These are phyloP conservation scores for Austroboletus festivus DNA, from an alignment of 768 basidiomycete genomes.

Conservation along the genomic window DNA sequence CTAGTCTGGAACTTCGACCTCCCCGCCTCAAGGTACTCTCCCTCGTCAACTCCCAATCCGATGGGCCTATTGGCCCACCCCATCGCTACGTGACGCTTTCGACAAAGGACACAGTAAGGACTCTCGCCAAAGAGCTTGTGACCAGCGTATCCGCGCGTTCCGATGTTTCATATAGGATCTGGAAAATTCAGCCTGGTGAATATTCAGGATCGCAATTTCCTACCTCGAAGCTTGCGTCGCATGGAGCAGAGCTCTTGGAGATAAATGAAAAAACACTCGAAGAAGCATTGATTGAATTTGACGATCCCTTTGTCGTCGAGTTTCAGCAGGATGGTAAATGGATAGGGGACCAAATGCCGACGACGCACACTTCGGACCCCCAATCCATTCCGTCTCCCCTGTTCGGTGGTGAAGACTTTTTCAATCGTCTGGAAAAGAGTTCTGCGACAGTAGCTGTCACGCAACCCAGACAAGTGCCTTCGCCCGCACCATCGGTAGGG, in stretches of 20 bases:
- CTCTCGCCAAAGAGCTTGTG: constrained; percentile 42
- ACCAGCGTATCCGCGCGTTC: constrained; percentile 33
- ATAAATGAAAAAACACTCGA: constrained; percentile 49
- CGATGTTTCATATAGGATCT: constrained; percentile 52
- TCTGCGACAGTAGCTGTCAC: constrained; percentile 22
- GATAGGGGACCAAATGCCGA: constrained; percentile 42
- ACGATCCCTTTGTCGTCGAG: constrained; percentile 78
- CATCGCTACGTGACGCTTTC: constrained; percentile 47
- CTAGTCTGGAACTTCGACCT: constrained; percentile 70
- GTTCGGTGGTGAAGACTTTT: constrained; percentile 58
- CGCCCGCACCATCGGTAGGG: constrained; percentile 17
- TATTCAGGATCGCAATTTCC: constrained; percentile 31
- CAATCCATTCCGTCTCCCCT: constrained; percentile 42
- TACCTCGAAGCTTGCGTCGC: constrained; percentile 19
- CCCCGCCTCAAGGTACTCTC: constrained; percentile 57
- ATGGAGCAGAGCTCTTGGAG: constrained; percentile 41
- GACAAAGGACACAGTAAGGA: constrained; percentile 45
- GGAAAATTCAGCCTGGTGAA: constrained; percentile 50
- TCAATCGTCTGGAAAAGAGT: constrained; percentile 39
- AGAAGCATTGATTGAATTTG: constrained; percentile 54
- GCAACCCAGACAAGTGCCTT: constrained; percentile 22
- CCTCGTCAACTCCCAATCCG: constrained; percentile 32
- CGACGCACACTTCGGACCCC: constrained; percentile 5
- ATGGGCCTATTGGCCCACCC: constrained; percentile 27
- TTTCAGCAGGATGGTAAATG: constrained; percentile 57